Evolutionary conservation across 768 basidiomycete genomes (phyloP), one percentile per base, ranked within the genome.

Genomic region (Tricholoma sp.): DNA sequence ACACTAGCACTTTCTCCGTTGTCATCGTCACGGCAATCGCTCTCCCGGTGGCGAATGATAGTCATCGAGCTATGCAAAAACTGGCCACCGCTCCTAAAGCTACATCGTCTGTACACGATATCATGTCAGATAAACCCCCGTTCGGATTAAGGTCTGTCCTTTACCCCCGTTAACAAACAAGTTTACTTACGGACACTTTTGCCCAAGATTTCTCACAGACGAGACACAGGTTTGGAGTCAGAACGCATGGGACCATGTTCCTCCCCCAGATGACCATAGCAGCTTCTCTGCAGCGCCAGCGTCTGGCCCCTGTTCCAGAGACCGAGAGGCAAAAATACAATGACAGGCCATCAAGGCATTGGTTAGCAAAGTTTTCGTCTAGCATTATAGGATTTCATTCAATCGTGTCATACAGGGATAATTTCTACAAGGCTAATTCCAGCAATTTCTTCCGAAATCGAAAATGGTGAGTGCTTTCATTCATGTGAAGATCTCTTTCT

Each of bases 381-480:
- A 22, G 16, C 14, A 9, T 18, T 11, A 32, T 27, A 29, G 34
- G 18, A 31, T 24, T 6, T 8, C 72, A 35, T 35, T 14, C n/a
- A 21, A 47, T 47, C 53, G 21, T 12, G 43, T 19, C 24, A 14
- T 41, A 14, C 65, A 97, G 95, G 95, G 91, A 98, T 67, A 85
- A 85, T 55, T 98, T 98, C 65, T 98, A 99, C 78, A 87, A 88
- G 64, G 79, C 78, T 54, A 94, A 96, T 60, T 77, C 83, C 19
- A 81, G 74, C 66, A 94, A 95, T 63, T 98, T 99, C 73, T 99
- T 98, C 76, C 87, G 91, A 39, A 86, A 98, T 71, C 79, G 97
- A 57, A 91, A 93, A 76, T 99, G 97, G 89, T 84, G 66, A 5
- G 59, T 50, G 6, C 10, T 35, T 43, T 9, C 8, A 9, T 24